These are phyloP conservation scores for Candida coquimbonensis DNA, from an alignment of 805 yeast genomes.

Conservation along the genomic window DNA sequence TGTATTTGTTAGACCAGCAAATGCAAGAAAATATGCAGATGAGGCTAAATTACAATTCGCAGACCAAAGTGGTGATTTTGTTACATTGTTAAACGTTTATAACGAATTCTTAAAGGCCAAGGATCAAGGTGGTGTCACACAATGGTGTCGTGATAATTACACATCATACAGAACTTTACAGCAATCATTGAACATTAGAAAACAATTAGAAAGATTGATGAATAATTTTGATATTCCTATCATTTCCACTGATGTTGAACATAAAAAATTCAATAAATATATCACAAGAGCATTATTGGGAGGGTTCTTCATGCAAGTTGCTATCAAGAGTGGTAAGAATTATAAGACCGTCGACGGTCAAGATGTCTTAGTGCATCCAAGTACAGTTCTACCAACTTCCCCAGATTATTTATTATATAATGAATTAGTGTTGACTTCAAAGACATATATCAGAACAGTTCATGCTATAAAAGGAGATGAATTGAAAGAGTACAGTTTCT, in stretches of 20 bases:
- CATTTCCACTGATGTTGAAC: slow-evolving; percentile 58
- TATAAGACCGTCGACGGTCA: slow-evolving; percentile 92
- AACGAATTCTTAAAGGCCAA: slow-evolving; percentile 77
- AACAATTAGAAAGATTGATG: slow-evolving; percentile 80
- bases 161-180: slow-evolving; percentile 76
- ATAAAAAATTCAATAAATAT: slow-evolving; percentile 64
- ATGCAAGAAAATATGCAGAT: slow-evolving; percentile 83
- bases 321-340: slow-evolving; percentile 86
- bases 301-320: slow-evolving; percentile 99
- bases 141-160: slow-evolving; percentile 91
- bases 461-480: slow-evolving; percentile 88
- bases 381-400: slow-evolving; percentile 81
- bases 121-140: slow-evolving; percentile 58
- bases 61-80: slow-evolving; percentile 92
- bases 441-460: slow-evolving; percentile 91
- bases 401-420: slow-evolving; percentile 93
- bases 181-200: slow-evolving; percentile 81
- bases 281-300: slow-evolving; percentile 79
- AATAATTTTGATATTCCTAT: slow-evolving; percentile 69
- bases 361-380: slow-evolving; percentile 91
- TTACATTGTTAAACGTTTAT: slow-evolving; percentile 82
- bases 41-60: slow-evolving; percentile 83
- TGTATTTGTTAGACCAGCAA: slow-evolving; percentile 89
- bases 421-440: slow-evolving; percentile 89
- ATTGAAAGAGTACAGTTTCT: slow-evolving; percentile 22